Percentiles rank a stretch among this genome's conserved stretches.
Evolutionary conservation across 805 yeast genomes (phyloP).

Genomic region (Candida easanensis): DNA sequence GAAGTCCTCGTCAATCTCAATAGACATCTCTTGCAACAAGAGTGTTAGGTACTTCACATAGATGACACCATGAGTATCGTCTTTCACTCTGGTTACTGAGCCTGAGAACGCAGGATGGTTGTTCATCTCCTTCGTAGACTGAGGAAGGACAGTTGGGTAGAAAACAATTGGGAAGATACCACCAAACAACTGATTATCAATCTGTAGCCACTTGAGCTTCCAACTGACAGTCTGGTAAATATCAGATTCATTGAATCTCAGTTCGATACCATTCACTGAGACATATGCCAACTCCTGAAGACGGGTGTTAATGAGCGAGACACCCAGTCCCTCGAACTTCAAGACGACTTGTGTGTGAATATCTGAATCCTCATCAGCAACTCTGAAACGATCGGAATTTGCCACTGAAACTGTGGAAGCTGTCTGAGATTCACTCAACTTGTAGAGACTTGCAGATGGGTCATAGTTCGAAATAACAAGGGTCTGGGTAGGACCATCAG

Average conservation of each 20-base stretch:
- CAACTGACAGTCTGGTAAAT: conserved; percentile 74
- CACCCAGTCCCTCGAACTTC: conserved; percentile 79
- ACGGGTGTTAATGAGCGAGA: conserved; percentile 73
- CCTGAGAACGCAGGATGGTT: conserved; percentile 90
- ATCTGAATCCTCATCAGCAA: conserved; percentile 36
- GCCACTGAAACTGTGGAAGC: conserved; percentile 33
- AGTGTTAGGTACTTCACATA: conserved; percentile 91
- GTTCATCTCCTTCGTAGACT: conserved; percentile 76
- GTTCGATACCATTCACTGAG: conserved; percentile 78
- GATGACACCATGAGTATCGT: conserved; percentile 84
- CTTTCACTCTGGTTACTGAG: conserved; percentile 79
- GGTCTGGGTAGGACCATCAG: conserved; percentile 94
- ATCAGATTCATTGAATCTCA: conserved; percentile 80
- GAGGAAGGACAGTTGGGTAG: conserved; percentile 88
- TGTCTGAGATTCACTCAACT: conserved; percentile 34
- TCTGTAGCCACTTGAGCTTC: conserved; percentile 91
- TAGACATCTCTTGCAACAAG: conserved; percentile 83
- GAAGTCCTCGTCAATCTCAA: conserved; percentile 94
- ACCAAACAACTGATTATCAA: conserved; percentile 89
- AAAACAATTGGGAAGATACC: conserved; percentile 83
- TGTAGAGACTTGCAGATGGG: conserved; percentile 72
- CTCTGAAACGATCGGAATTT: conserved; percentile 50
- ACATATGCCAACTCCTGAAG: conserved; percentile 78
- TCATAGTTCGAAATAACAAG: conserved; percentile 82
- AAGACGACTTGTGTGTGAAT: conserved; percentile 45